phyloP scores from a whole-genome alignment of 257 asterid genomes.

The Schizonepeta tenuifolia region DNA sequence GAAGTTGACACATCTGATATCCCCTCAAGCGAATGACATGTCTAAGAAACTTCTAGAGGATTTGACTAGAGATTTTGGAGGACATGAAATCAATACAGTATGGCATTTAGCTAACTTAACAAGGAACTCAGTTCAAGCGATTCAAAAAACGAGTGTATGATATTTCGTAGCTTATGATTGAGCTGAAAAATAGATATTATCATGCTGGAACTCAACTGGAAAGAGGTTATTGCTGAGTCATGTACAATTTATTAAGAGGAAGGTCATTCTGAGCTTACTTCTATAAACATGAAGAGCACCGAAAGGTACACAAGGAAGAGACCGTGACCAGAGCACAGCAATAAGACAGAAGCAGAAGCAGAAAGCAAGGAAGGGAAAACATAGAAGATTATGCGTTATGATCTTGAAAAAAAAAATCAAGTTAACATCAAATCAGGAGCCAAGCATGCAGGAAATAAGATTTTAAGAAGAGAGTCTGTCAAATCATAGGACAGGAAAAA shows the following conservation, averaged over 20 bases:
- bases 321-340: conserved; percentile 29
- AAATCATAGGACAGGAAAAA: conserved; percentile 48
- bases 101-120: conserved; percentile 15
- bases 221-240: conserved; percentile 25
- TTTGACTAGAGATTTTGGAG: conserved; percentile 8
- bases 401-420: conserved; percentile 29
- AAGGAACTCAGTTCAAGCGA: conserved; percentile 25
- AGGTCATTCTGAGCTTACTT: conserved; percentile 28
- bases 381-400: conserved; percentile 37
- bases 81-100: conserved; percentile 4
- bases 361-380: conserved; percentile 35
- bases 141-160: conserved; percentile 24
- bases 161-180: conserved; percentile 18
- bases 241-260: too few species aligned
- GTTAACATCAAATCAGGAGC: conserved; percentile 42
- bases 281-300: conserved; percentile 23
- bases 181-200: conserved; percentile 15
- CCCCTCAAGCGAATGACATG: conserved; percentile 18
- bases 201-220: conserved; percentile 23
- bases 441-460: conserved; percentile 44
- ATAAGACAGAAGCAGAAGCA: conserved; percentile 35
- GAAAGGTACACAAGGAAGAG: conserved; percentile 35
- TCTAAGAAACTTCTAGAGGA: conserved; percentile 15
- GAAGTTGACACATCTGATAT: conserved; percentile 6
- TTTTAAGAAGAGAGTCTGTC: conserved; percentile 41